These are phyloP conservation scores for Mycena polygramma DNA, from an alignment of 768 basidiomycete species.

Conservation along the genomic window DNA sequence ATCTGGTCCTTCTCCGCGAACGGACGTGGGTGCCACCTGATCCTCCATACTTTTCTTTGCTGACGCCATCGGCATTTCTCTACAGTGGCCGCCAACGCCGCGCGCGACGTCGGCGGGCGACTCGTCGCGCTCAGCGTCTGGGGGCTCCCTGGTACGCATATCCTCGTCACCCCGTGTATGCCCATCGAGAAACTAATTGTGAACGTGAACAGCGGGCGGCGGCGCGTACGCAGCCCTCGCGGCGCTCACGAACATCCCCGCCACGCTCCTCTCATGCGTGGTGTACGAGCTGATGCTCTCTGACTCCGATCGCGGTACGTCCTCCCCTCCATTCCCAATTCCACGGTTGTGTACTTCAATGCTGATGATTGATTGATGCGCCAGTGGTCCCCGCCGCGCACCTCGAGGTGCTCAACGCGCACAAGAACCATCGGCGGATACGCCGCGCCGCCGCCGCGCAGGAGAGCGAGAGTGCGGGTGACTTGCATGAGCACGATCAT, in stretches of 20 bases:
- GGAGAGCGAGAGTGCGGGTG: background rate
- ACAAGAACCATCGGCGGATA: slow-evolving; percentile 24
- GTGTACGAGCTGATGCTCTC: slow-evolving; percentile 70
- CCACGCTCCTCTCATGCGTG: slow-evolving; percentile 65
- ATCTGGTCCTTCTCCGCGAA: slow-evolving; percentile 74
- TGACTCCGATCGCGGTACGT: slow-evolving; percentile 71
- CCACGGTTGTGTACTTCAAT: background rate
- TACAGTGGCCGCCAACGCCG: slow-evolving; percentile 69
- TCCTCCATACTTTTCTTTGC: too few relatives aligned
- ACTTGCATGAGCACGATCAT: background rate
- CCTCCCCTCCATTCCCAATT: background rate
- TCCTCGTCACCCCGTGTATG: background rate
- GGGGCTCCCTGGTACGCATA: slow-evolving; percentile 57
- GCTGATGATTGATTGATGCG: too few relatives aligned
- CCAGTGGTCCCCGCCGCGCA: slow-evolving; percentile 32
- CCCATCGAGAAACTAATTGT: background rate
- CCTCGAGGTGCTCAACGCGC: slow-evolving; percentile 27
- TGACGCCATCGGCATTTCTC: background rate
- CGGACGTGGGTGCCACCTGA: slow-evolving; percentile 40
- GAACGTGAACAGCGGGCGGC: slow-evolving; percentile 9
- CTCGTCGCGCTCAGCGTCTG: slow-evolving; percentile 71
- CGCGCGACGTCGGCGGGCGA: slow-evolving; percentile 77
- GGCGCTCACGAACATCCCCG: slow-evolving; percentile 76
- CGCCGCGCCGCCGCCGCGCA: too few relatives aligned
- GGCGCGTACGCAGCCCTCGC: slow-evolving; percentile 72